phyloP scores from a whole-genome alignment of 805 yeast genomes.

The Pichia sporocuriosa region DNA sequence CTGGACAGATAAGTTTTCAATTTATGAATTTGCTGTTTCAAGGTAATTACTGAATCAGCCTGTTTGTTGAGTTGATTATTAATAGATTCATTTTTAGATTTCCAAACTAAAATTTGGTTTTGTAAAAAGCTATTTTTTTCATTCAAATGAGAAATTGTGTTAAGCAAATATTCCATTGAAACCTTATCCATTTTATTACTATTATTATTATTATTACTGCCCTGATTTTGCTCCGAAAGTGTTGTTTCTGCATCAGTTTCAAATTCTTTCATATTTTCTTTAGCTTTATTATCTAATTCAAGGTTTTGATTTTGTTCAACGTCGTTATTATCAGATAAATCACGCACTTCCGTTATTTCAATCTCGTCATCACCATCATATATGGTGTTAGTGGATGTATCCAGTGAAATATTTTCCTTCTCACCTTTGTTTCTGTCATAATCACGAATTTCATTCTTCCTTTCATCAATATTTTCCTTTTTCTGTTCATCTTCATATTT shows the following conservation, averaged over 20 bases:
- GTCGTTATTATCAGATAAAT: neutral
- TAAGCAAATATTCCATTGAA: slow-evolving; percentile 19
- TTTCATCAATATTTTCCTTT: neutral
- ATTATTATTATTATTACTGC: too few species aligned
- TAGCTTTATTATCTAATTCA: neutral
- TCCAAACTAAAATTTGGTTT: slow-evolving; percentile 4
- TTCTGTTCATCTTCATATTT: neutral
- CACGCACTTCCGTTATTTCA: slow-evolving; percentile 11
- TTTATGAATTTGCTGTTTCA: slow-evolving; percentile 10
- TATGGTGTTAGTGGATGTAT: neutral
- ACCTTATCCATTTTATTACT: slow-evolving; percentile 9
- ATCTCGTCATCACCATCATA: slow-evolving; percentile 6
- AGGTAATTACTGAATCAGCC: slow-evolving; percentile 3
- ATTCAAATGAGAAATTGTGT: slow-evolving; percentile 15
- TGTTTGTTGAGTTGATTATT: slow-evolving; percentile 7
- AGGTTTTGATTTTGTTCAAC: neutral
- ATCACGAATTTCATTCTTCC: neutral
- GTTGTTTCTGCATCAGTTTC: too few species aligned
- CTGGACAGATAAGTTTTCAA: slow-evolving; percentile 7
- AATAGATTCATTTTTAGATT: slow-evolving; percentile 8
- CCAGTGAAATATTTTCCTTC: neutral
- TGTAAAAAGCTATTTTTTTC: slow-evolving; percentile 11
- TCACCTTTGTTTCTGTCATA: neutral
- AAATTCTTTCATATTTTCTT: too few species aligned
- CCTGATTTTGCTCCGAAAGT: too few species aligned